Conservation (phyloP, 2,329 filamentous ascomycete genomes). For the Fusarium zealandicum region DNA sequence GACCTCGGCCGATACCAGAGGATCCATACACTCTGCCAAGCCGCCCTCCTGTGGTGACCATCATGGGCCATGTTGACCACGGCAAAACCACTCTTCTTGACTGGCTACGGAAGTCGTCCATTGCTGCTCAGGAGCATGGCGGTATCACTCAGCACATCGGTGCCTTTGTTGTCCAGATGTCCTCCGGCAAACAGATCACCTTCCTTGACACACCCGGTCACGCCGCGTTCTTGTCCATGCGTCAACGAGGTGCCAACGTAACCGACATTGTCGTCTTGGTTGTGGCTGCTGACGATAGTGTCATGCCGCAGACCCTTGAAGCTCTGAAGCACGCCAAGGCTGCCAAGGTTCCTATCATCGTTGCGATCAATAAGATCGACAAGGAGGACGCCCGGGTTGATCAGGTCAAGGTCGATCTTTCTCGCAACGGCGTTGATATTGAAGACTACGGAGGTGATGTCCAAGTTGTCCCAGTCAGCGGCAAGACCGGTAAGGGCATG, state of each 20-base stretch:
- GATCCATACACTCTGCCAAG: slow-evolving; percentile 73
- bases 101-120: slow-evolving; percentile 89
- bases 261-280: slow-evolving; percentile 97
- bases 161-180: slow-evolving; percentile 90
- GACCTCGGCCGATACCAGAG: slow-evolving; percentile 70
- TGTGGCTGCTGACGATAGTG: slow-evolving; percentile 94
- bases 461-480: slow-evolving; percentile 89
- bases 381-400: slow-evolving; percentile 83
- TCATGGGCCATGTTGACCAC: slow-evolving; percentile 99
- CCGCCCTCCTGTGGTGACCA: slow-evolving; percentile 93
- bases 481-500: slow-evolving; percentile 94
- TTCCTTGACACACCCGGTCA: slow-evolving; percentile 98
- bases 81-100: slow-evolving; percentile 97
- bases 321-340: slow-evolving; percentile 91
- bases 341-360: slow-evolving; percentile 92
- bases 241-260: slow-evolving; percentile 91
- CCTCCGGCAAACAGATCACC: slow-evolving; percentile 87
- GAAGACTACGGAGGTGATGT: slow-evolving; percentile 96
- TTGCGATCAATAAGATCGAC: slow-evolving; percentile 97
- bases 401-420: slow-evolving; percentile 86
- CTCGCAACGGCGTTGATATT: slow-evolving; percentile 83
- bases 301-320: slow-evolving; percentile 96
- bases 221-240: slow-evolving; percentile 94
- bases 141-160: slow-evolving; percentile 99
- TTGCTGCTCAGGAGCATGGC: slow-evolving; percentile 90